Conservation (phyloP, 2,329 filamentous ascomycete species). For the Xylaria digitata region DNA sequence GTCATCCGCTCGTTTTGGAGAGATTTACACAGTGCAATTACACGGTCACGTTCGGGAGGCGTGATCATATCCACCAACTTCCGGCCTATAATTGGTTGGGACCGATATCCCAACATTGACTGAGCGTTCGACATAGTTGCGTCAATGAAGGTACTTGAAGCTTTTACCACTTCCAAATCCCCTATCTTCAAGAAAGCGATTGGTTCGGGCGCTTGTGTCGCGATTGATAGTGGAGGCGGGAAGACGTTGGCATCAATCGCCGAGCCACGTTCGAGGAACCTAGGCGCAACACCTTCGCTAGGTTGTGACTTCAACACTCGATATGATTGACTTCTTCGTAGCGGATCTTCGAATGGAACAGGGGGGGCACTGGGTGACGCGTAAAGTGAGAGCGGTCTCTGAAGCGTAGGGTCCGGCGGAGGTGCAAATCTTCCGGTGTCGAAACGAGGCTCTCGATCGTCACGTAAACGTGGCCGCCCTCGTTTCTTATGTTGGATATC, state of each 20-base stretch:
- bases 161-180: conserved; percentile 68
- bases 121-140: conserved; percentile 53
- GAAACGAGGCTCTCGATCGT: conserved; percentile 72
- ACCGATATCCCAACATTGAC: conserved; percentile 51
- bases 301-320: conserved; percentile 66
- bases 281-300: conserved; percentile 59
- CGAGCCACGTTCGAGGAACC: conserved; percentile 64
- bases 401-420: conserved; percentile 58
- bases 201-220: conserved; percentile 59
- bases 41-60: conserved; percentile 63
- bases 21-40: conserved; percentile 61
- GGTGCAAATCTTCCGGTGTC: conserved; percentile 62
- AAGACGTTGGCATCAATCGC: conserved; percentile 63
- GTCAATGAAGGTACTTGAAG: conserved; percentile 66
- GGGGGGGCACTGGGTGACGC: conserved; percentile 57
- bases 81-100: conserved; percentile 59
- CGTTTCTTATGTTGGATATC: conserved; percentile 90
- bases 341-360: conserved; percentile 59
- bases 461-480: conserved; percentile 79
- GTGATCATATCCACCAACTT: conserved; percentile 67
- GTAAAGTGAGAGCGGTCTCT: conserved; percentile 65
- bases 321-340: conserved; percentile 61
- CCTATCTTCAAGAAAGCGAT: conserved; percentile 67
- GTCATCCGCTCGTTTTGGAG: conserved; percentile 68
- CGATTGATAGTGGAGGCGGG: conserved; percentile 56